A percentile compares a stretch with the other conserved stretches of the same genome.
Evolutionary conservation across 352 stramenopile species (phyloP).

Genomic region (Phytophthora fragariaefolia): DNA sequence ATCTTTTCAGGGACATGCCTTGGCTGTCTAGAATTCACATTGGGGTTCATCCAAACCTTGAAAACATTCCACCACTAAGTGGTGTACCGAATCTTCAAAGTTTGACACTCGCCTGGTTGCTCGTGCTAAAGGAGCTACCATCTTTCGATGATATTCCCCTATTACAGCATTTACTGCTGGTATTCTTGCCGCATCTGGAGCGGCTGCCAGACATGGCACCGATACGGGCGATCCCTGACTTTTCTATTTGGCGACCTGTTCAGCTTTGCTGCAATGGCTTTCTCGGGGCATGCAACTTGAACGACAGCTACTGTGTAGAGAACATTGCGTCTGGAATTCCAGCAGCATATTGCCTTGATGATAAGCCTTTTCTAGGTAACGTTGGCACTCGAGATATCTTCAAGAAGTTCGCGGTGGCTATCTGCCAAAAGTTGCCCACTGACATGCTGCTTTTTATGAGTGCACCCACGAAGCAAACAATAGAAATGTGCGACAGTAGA

Average conservation of each 20-base stretch:
- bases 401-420: slow-evolving; percentile 5
- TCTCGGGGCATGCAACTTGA: slow-evolving; percentile 23
- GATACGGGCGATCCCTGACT: slow-evolving; percentile 5
- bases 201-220: slow-evolving; percentile 19
- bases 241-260: slow-evolving; percentile 13
- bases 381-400: slow-evolving; percentile 21
- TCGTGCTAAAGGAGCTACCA: slow-evolving; percentile 10
- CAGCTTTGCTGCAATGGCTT: slow-evolving; percentile 36
- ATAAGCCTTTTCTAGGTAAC: slow-evolving; percentile 20
- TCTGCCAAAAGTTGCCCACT: slow-evolving; percentile 22
- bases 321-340: slow-evolving; percentile 12
- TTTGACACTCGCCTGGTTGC: slow-evolving; percentile 23
- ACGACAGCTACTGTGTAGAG: slow-evolving; percentile 18
- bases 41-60: slow-evolving; percentile 13
- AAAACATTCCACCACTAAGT: slow-evolving; percentile 16
- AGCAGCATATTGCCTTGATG: slow-evolving; percentile 16
- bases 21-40: slow-evolving; percentile 30
- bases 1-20: slow-evolving; percentile 33
- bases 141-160: slow-evolving; percentile 10
- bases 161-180: slow-evolving; percentile 13
- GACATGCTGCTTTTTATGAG: slow-evolving; percentile 9
- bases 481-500: slow-evolving; percentile 33
- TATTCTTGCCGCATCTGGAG: slow-evolving; percentile 18
- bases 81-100: slow-evolving; percentile 32
- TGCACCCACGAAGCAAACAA: slow-evolving; percentile 11